Base-by-base conservation (phyloP, 768 basidiomycete genomes). In the Wakefieldia striispora region DNA sequence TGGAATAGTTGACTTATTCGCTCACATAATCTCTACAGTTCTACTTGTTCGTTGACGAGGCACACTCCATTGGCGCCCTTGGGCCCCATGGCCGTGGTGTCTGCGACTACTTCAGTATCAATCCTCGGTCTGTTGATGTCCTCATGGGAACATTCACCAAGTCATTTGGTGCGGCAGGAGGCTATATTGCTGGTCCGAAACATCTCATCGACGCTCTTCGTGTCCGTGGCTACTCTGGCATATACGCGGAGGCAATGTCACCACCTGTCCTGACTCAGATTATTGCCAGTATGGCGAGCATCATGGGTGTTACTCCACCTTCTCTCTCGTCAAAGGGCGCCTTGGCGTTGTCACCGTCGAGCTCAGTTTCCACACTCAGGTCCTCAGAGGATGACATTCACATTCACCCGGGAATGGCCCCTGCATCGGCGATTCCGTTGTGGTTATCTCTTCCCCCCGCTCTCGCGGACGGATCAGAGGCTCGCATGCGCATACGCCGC, bases 111-210 rank as follows among this genome's bases (percentile, higher is more conserved):
- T 99, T 95, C 67, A 82, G 81, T 41, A 72, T 98, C 50, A 72
- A 88, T 56, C 93, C 97, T 11, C 76, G 78, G 3, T 76, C 77
- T 8, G 79, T 98, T 55, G 97, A 99, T 63, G 78, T 99, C 54
- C 81, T 97, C 54, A 99, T 99, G 97, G 97, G 97, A 42, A 99
- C 97, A 0, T 97, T 99, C 69, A 99, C 95, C 21, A 92, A 91
- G 68, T 91, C 90, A 0, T 95, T 95, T 61, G 92, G 91, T 47
- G 89, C 93, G 1, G 88, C 94, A 0, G 95, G 95, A 40, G 95
- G 97, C 3, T 98, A 98, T 71, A 86, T 99, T 53, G 79, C 95
- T 4, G 95, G 94, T 7, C 82, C 72, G 58, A 94, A 91, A 61
- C 67, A 74, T 2, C 73, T 95, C 52, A 86, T 98, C 55, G 86